Evolutionary conservation across 768 basidiomycete species (phyloP), one percentile per base, ranked within the genome.

Genomic region (Lepiota subincarnata): DNA sequence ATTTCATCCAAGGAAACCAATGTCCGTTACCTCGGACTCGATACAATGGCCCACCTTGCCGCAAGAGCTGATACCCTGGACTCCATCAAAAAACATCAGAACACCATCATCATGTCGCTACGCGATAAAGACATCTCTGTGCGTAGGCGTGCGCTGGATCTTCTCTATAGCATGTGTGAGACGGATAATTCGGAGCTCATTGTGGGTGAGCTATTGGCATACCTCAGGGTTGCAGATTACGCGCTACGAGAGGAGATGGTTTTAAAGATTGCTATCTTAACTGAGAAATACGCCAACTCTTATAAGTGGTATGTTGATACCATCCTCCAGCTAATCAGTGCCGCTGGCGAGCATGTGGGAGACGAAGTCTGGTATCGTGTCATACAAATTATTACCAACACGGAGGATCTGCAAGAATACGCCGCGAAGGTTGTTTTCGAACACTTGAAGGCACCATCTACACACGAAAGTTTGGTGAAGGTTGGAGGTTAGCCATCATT

Each of bases 281-380:
- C 97, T n/a, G 97, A 99, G 68, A 92, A 97, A 72, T 98, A 98
- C 64, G 97, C 97, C 19, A 89, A 83, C 52, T 97, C 92, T 50
- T 97, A 96, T 70, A 94, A 95, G 71, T 96, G 95, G 95, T 98
- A 99, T 75, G 92, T 99, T 53, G 96, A 99, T 69, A 99, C 94
- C 59, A 92, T 98, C 64, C 73, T 99, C 61, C 88, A 94, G 64
- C 82, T 99, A 53, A 96, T 99, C 66, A 92, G 89, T 65, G 87
- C 93, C 37, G 97, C 97, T 10, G 97, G 97, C 50, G 97, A 99
- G 64, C 94, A 99, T 65, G 96, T 99, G 48, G 97, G 97, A 42
- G 96, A 98, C 59, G 97, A 98, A 74, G 97, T 99, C 31, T 99
- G 97, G 97, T 98, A 97, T 69, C 90, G 97, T 48, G 94, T 99